phyloP scores from a whole-genome alignment of 768 basidiomycete species.

The Mrakia blollopis region DNA sequence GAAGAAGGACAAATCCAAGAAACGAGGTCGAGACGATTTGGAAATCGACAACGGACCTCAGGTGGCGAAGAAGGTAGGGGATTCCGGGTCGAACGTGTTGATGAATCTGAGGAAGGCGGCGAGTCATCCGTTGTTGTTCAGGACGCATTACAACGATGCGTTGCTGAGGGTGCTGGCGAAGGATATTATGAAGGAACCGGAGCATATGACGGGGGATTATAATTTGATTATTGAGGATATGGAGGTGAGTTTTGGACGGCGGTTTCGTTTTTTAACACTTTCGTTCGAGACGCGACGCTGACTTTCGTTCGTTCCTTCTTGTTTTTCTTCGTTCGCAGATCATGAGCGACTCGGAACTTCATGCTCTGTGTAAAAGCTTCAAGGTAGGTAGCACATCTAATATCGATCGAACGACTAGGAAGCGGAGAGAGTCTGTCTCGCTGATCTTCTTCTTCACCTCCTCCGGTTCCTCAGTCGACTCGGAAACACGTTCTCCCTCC shows the following conservation, averaged over 20 bases:
- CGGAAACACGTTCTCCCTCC: slow-evolving; percentile 18
- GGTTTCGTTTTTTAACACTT: background rate
- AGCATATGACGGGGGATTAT: slow-evolving; percentile 75
- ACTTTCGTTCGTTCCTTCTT: background rate
- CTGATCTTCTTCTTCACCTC: slow-evolving; percentile 34
- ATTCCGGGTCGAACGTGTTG: slow-evolving; percentile 85
- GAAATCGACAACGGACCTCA: slow-evolving; percentile 25
- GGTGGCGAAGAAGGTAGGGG: slow-evolving; percentile 44
- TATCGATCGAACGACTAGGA: no score
- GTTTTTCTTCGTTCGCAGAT: slow-evolving; percentile 49
- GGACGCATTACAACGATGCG: slow-evolving; percentile 73
- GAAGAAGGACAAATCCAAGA: slow-evolving; percentile 37
- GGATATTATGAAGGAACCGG: slow-evolving; percentile 80
- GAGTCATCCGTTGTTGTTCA: slow-evolving; percentile 93
- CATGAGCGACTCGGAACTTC: slow-evolving; percentile 96
- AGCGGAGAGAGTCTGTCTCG: no score
- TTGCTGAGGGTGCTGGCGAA: slow-evolving; percentile 68
- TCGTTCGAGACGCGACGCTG: background rate
- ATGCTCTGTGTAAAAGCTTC: slow-evolving; percentile 76
- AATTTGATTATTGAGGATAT: slow-evolving; percentile 94
- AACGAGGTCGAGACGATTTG: slow-evolving; percentile 19
- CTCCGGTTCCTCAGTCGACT: background rate
- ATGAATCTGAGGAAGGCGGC: slow-evolving; percentile 98
- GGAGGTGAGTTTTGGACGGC: slow-evolving; percentile 46
- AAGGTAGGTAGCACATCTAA: no score